phyloP scores from a whole-genome alignment of 257 asterid genomes.

The Solanum medicagineum region DNA sequence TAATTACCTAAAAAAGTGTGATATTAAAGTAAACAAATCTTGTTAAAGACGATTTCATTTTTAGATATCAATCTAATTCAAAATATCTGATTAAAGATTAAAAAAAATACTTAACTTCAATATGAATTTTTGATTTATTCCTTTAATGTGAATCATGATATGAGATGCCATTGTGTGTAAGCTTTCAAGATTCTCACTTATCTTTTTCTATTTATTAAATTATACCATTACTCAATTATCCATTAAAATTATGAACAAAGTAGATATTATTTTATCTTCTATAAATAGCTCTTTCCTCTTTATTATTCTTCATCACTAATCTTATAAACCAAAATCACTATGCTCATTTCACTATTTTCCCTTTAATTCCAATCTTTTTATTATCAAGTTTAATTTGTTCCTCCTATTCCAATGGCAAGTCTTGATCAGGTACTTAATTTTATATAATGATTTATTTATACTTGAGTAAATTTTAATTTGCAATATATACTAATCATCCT shows the following conservation, averaged over 20 bases:
- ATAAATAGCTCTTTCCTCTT: not conserved
- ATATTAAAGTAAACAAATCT: not conserved
- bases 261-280: not conserved
- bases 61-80: accelerated
- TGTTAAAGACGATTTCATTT: not conserved
- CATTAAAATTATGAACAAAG: not conserved
- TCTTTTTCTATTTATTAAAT: not conserved
- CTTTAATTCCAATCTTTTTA: not conserved
- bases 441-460: not conserved
- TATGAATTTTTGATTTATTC: not conserved
- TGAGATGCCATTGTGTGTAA: not conserved
- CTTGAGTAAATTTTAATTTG: too few relatives aligned
- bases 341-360: not conserved
- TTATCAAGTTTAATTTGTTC: not conserved
- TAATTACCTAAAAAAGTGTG: accelerated
- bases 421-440: not conserved
- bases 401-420: not conserved
- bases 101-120: too few relatives aligned
- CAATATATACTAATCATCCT: too few relatives aligned
- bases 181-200: not conserved
- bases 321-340: not conserved
- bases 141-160: not conserved
- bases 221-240: not conserved
- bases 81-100: not conserved
- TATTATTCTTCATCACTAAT: not conserved